Evolutionary conservation across 192 early-diverging fungal genomes (phyloP).

Genomic region (Coemansia erecta): DNA sequence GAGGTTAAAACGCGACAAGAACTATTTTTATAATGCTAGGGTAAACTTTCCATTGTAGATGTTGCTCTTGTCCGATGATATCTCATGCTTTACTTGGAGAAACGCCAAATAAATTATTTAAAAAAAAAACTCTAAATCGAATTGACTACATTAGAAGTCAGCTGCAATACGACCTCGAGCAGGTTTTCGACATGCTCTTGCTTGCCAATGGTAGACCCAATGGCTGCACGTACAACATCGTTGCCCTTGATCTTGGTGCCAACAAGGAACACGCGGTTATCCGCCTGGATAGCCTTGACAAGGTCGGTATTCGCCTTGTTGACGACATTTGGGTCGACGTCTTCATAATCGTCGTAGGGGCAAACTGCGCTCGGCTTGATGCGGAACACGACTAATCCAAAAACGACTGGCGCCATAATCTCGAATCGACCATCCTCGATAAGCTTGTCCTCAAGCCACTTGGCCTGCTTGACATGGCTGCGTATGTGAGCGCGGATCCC

Average conservation of each 20-base stretch:
- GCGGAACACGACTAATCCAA: constrained; percentile 54
- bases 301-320: constrained; percentile 38
- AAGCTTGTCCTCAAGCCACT: constrained; percentile 41
- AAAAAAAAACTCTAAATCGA: constrained; percentile 1
- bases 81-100: background rate
- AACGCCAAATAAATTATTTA: background rate
- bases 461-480: constrained; percentile 33
- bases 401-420: constrained; percentile 38
- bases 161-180: constrained; percentile 13
- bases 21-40: background rate
- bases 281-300: constrained; percentile 25
- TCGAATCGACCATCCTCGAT: constrained; percentile 48
- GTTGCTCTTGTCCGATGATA: no score
- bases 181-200: constrained; percentile 21
- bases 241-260: constrained; percentile 36
- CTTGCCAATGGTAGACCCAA: constrained; percentile 29
- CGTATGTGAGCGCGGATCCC: constrained; percentile 57
- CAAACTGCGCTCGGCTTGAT: constrained; percentile 34
- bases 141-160: constrained; percentile 13
- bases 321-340: background rate
- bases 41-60: background rate
- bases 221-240: constrained; percentile 30
- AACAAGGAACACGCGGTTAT: constrained; percentile 45
- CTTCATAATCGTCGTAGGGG: background rate
- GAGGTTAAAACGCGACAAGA: background rate